Base-by-base conservation (phyloP, 176 grass and related monocot species). In the Oryza officinalis region DNA sequence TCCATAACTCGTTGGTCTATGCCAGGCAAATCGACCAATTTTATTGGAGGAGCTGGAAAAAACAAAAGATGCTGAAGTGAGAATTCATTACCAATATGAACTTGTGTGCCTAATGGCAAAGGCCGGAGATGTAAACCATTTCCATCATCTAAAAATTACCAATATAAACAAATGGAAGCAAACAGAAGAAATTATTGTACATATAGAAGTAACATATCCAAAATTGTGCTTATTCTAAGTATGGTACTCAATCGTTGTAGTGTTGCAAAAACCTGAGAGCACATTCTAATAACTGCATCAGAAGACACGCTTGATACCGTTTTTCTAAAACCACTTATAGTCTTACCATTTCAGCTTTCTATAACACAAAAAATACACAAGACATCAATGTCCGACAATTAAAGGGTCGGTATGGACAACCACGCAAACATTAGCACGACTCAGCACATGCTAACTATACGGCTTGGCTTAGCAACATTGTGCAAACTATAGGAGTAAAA, bases 21-120 rank as follows among this genome's bases (percentile, higher is more conserved):
- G 26, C 96, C 96, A 47, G 96, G 96, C 83, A 99, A 92, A 89
- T 99, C 96, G 77, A 96, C 90, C 87, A 99, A 92, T 81, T 99
- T 99, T 64, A 99, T 66, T n/a, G 96, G 86, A 84, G 96, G 96
- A 86, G 96, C 96, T 99, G 93, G 74, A 67, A 38, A 81, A 65
- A 68, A 23, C 46, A 67, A 3, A 41, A 89, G 33, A 40, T 2
- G 66, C 13, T 77, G 50, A 23, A 27, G 61, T 74, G 52, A 74
- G 70, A 85, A 76, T 72, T 61, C 28, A 71, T 79, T 78, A 54
- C 54, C 27, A 67, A 41, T 57, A 27, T 8, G 38, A 75, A 80
- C 37, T 38, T 38, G 37, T 38, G 37, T 1, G 37, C 6, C 37
- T 38, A 8, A 38, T 7, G 8, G 37, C 37, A 8, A 38, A 38